A percentile compares a stretch with the other conserved stretches of the same genome.
These are phyloP conservation scores for Halenospora varia DNA, from an alignment of 495 filamentous ascomycete genomes.

Conservation along the genomic window DNA sequence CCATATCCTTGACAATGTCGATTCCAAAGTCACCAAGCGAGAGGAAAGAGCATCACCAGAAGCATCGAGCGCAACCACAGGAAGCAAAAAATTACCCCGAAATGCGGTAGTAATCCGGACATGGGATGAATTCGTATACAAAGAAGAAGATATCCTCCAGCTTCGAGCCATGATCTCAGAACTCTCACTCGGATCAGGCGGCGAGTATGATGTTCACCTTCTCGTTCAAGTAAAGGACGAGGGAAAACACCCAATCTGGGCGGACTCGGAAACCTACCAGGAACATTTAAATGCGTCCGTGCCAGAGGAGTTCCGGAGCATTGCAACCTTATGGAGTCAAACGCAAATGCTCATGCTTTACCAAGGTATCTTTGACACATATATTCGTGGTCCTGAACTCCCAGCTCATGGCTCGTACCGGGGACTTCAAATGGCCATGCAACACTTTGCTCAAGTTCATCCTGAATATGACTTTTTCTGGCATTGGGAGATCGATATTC, in stretches of 20 bases:
- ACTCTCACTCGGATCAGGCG: slow-evolving; percentile 69
- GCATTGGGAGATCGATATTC: slow-evolving; percentile 98
- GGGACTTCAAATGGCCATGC: slow-evolving; percentile 87
- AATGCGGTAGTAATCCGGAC: slow-evolving; percentile 73
- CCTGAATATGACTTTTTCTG: slow-evolving; percentile 94
- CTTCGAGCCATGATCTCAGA: slow-evolving; percentile 74
- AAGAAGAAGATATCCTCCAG: slow-evolving; percentile 63
- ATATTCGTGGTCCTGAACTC: slow-evolving; percentile 56
- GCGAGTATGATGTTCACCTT: slow-evolving; percentile 76
- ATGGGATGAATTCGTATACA: slow-evolving; percentile 69
- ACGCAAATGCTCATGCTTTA: slow-evolving; percentile 88
- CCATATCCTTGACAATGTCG: slow-evolving; percentile 1
- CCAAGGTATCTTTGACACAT: slow-evolving; percentile 71
- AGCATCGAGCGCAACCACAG: slow-evolving; percentile 14
- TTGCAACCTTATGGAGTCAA: slow-evolving; percentile 89
- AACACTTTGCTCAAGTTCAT: slow-evolving; percentile 84
- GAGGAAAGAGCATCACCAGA: background rate
- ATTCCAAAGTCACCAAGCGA: background rate
- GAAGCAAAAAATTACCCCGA: slow-evolving; percentile 38
- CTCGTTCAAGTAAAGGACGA: slow-evolving; percentile 75
- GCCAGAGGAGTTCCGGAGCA: slow-evolving; percentile 81
- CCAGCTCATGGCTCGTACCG: slow-evolving; percentile 91
- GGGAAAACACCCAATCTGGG: slow-evolving; percentile 54
- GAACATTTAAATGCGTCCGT: slow-evolving; percentile 61
- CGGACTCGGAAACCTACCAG: slow-evolving; percentile 53